Percentiles rank a stretch among this genome's conserved stretches.
Evolutionary conservation across 1,139 yeast genomes (phyloP).

Genomic region (Suhomyces ambrosiae): DNA sequence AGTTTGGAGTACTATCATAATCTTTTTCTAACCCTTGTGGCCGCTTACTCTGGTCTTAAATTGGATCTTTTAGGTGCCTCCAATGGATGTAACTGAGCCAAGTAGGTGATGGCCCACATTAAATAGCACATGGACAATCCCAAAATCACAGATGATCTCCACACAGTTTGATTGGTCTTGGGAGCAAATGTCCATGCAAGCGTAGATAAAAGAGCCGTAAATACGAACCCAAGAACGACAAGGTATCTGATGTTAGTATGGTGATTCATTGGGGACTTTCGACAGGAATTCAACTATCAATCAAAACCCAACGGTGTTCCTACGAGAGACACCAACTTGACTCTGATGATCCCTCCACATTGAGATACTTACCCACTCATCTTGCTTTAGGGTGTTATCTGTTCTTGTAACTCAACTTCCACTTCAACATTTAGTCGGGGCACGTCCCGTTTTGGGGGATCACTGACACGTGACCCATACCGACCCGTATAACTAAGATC

Average conservation of each 20-base stretch:
- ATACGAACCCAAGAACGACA: constrained; percentile 64
- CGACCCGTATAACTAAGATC: background rate
- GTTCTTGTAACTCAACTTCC: background rate
- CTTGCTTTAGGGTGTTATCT: background rate
- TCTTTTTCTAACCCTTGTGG: too few relatives aligned
- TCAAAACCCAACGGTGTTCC: too few relatives aligned
- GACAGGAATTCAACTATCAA: constrained; percentile 1
- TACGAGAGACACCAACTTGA: too few relatives aligned
- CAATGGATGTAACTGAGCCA: constrained; percentile 79
- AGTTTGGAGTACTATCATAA: too few relatives aligned
- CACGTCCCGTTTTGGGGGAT: too few relatives aligned
- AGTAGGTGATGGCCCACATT: constrained; percentile 93
- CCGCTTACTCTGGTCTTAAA: constrained; percentile 62
- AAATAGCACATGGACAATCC: constrained; percentile 85
- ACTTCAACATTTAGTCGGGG: too few relatives aligned
- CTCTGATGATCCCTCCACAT: too few relatives aligned
- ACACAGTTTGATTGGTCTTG: constrained; percentile 65
- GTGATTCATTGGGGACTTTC: background rate
- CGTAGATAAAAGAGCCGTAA: constrained; percentile 61
- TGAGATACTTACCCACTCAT: constrained; percentile 32
- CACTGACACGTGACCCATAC: constrained; percentile 1
- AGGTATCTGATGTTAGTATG: constrained; percentile 55
- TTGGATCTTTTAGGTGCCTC: constrained; percentile 81
- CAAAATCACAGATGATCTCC: constrained; percentile 86
- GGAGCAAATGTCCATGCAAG: constrained; percentile 69